phyloP scores from a whole-genome alignment of 1,284 basidiomycete species.

The Irpex lacteus region DNA sequence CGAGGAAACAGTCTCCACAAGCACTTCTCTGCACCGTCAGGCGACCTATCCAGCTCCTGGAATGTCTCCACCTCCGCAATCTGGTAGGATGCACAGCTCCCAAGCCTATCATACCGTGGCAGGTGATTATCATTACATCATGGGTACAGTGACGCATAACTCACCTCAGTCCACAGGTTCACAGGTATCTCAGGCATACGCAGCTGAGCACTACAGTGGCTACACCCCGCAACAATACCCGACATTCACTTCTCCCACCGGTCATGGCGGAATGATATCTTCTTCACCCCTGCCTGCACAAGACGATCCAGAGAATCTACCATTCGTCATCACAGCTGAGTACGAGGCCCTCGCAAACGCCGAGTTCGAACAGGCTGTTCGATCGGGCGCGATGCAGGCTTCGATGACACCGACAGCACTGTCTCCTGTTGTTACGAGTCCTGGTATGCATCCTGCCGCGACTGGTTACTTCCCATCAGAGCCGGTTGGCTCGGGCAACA shows the following conservation, averaged over 20 bases:
- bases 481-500: not conserved
- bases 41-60: not conserved
- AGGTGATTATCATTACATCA: not conserved
- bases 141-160: not conserved
- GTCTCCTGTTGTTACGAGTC: slow-evolving; percentile 5
- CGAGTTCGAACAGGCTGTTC: slow-evolving; percentile 25
- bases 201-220: not conserved
- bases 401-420: slow-evolving; percentile 15
- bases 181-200: not conserved
- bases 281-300: slow-evolving; percentile 11
- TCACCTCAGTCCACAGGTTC: not conserved
- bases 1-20: not conserved
- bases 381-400: slow-evolving; percentile 26
- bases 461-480: slow-evolving; percentile 7
- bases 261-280: slow-evolving; percentile 3
- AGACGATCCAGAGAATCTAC: slow-evolving; percentile 26
- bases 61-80: not conserved
- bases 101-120: not conserved
- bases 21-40: not conserved
- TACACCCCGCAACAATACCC: not conserved
- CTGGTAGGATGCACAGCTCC: not conserved
- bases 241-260: not conserved
- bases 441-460: not conserved
- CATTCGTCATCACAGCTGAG: slow-evolving; percentile 30
- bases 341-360: slow-evolving; percentile 29